A percentile compares a stretch with the other conserved stretches of the same genome.
phyloP scores from a whole-genome alignment of 2,329 filamentous ascomycete genomes.

The Elsinoe batatas region DNA sequence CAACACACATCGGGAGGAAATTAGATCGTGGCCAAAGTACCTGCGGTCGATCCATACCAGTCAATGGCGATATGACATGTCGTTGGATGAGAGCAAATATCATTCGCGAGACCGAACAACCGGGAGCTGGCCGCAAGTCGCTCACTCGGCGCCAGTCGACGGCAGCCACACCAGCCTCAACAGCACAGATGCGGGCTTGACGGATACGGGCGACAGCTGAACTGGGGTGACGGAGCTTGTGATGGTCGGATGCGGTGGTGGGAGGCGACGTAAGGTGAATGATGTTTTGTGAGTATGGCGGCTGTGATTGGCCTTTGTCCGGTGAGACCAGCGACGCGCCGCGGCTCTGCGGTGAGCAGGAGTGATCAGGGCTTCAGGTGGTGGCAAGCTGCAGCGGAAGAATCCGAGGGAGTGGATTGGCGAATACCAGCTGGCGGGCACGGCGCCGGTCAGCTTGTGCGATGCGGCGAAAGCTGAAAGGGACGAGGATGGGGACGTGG shows the following conservation, averaged over 20 bases:
- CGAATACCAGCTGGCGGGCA: not conserved
- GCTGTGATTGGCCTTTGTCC: conserved; percentile 5
- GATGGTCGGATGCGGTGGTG: not conserved
- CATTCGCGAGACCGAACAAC: not conserved
- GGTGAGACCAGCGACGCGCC: conserved; percentile 5
- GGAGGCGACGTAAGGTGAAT: not conserved
- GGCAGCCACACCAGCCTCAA: not conserved
- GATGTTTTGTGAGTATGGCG: conserved; percentile 9
- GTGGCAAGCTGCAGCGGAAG: conserved; percentile 6
- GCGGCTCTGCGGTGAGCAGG: conserved; percentile 7
- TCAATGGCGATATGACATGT: not conserved
- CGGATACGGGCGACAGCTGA: not conserved
- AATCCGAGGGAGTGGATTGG: not conserved
- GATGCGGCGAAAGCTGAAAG: not conserved
- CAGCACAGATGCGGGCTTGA: not conserved
- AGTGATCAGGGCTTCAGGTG: not conserved
- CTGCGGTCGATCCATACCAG: conserved; percentile 7
- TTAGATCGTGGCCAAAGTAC: not conserved
- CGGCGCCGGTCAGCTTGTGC: not conserved
- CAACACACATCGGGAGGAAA: not conserved
- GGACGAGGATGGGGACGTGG: not conserved
- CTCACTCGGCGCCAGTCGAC: conserved; percentile 10
- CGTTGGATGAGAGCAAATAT: not conserved
- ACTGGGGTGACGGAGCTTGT: not conserved
- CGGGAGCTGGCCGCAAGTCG: conserved; percentile 7